Percentiles rank a stretch among this genome's conserved stretches.
phyloP scores from a whole-genome alignment of 768 basidiomycete genomes.

The Hericium erinaceus region DNA sequence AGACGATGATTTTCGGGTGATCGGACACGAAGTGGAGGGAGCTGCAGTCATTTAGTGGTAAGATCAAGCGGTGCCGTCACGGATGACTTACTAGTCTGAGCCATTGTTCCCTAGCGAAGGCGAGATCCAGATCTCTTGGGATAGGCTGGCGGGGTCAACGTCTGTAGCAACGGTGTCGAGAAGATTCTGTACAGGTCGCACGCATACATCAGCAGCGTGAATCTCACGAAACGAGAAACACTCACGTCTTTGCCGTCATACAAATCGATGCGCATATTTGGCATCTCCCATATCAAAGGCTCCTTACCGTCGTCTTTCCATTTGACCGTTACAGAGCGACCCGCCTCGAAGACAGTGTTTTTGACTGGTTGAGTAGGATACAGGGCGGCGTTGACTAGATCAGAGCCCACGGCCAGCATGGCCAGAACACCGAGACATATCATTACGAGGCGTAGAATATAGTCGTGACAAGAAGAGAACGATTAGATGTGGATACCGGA shows the following conservation, averaged over 20 bases:
- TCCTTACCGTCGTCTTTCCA: conserved; percentile 3
- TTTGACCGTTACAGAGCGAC: background rate
- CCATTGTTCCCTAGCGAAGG: conserved; percentile 1
- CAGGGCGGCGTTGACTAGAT: background rate
- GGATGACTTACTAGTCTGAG: background rate
- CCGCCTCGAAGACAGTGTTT: conserved; percentile 3
- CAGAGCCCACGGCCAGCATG: background rate
- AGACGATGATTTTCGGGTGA: background rate
- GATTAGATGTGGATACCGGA: background rate
- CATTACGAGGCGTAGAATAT: background rate
- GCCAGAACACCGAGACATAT: background rate
- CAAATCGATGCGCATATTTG: background rate
- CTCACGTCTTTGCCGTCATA: background rate
- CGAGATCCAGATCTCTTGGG: background rate
- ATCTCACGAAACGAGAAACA: background rate
- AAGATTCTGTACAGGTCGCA: background rate
- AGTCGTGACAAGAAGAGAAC: background rate
- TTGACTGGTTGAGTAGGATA: conserved; percentile 1
- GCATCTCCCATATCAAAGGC: background rate
- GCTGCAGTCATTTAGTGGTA: background rate
- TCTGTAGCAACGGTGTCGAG: background rate
- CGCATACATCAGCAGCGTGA: background rate
- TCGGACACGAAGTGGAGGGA: background rate
- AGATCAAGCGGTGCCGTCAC: background rate
- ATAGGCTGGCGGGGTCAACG: background rate